A percentile compares a stretch with the other conserved stretches of the same genome.
These are phyloP conservation scores for Trametes pubescens DNA, from an alignment of 1,284 basidiomycete genomes.

Conservation along the genomic window DNA sequence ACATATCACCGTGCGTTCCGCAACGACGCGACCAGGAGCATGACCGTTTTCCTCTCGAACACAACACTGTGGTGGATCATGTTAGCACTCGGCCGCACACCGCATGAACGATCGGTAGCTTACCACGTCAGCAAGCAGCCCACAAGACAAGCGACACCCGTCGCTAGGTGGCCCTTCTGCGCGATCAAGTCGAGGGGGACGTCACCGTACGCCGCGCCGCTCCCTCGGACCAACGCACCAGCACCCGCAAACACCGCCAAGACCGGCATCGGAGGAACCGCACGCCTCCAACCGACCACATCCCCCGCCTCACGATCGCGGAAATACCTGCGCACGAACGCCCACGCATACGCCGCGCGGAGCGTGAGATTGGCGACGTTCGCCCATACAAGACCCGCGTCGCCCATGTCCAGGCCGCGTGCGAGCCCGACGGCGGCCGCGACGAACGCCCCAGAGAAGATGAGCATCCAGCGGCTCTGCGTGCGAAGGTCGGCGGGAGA, in stretches of 20 bases:
- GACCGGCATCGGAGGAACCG: slow-evolving; percentile 40
- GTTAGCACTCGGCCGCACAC: background rate
- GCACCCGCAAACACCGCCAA: slow-evolving; percentile 39
- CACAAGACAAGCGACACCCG: slow-evolving; percentile 38
- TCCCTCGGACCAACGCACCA: slow-evolving; percentile 40
- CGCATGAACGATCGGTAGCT: slow-evolving; percentile 22
- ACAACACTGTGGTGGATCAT: slow-evolving; percentile 10
- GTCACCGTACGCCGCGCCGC: slow-evolving; percentile 32
- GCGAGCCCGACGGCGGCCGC: slow-evolving; percentile 56
- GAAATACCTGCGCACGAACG: slow-evolving; percentile 43
- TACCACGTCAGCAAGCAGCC: slow-evolving; percentile 44
- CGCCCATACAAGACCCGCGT: slow-evolving; percentile 78
- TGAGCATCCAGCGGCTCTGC: slow-evolving; percentile 77
- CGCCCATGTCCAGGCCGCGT: slow-evolving; percentile 62
- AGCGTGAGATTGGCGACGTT: slow-evolving; percentile 72
- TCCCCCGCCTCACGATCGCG: slow-evolving; percentile 24
- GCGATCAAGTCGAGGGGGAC: slow-evolving; percentile 34
- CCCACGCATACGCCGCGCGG: slow-evolving; percentile 62
- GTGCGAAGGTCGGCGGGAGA: slow-evolving; percentile 64
- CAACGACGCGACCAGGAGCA: slow-evolving; percentile 23
- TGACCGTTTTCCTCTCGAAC: slow-evolving; percentile 27
- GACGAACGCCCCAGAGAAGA: slow-evolving; percentile 71
- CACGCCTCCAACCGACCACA: slow-evolving; percentile 34
- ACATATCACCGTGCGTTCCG: slow-evolving; percentile 17
- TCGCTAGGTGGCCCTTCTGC: slow-evolving; percentile 41